Conservation (phyloP, 176 grass and related monocot species). For the Triticum aestivum region IWGSC_CS_RefSeq_v2.1 NC_057798.1:804399767-804400266, state of each 20-base stretch:
- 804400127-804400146: slow-evolving; percentile 66
- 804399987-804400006: slow-evolving; percentile 83
- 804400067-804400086: slow-evolving; percentile 87
- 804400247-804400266: slow-evolving; percentile 44
- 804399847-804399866: slow-evolving; percentile 5
- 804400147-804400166: neutral
- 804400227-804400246: slow-evolving; percentile 52
- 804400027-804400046: slow-evolving; percentile 82
- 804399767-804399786: slow-evolving; percentile 72
- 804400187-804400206: neutral
- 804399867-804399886: slow-evolving; percentile 4
- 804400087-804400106: slow-evolving; percentile 92
- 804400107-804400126: slow-evolving; percentile 86
- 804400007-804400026: slow-evolving; percentile 94
- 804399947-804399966: slow-evolving; percentile 73
- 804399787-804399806: neutral
- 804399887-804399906: neutral
- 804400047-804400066: slow-evolving; percentile 56
- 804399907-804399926: slow-evolving; percentile 71
- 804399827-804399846: slow-evolving; percentile 25
- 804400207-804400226: too few species aligned
- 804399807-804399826: slow-evolving; percentile 89
- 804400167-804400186: slow-evolving; percentile 11
- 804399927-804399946: slow-evolving; percentile 75
- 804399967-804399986: slow-evolving; percentile 80